Percentiles rank a stretch among this genome's conserved stretches.
Evolutionary conservation across 441 rosid species (phyloP).

Genomic region (Arabidopsis lyrata): DNA sequence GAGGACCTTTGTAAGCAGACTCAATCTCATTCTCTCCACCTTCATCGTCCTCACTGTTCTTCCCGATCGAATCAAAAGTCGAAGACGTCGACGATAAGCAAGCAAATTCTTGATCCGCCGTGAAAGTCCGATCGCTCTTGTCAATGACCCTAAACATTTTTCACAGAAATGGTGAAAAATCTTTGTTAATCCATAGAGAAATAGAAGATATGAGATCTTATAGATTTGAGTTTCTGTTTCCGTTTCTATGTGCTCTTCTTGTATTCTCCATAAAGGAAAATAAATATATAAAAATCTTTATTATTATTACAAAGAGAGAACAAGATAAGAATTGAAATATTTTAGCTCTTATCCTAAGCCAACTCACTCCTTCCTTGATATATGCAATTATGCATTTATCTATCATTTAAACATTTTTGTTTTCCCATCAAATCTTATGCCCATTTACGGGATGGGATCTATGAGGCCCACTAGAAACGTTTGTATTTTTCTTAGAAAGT

Average conservation of each 20-base stretch:
- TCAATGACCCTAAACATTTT: slow-evolving; percentile 40
- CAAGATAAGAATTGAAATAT: slow-evolving; percentile 13
- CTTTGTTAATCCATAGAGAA: background rate
- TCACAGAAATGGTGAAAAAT: background rate
- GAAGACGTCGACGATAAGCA: slow-evolving; percentile 43
- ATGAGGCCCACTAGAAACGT: background rate
- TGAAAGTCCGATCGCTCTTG: slow-evolving; percentile 23
- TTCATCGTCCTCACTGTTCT: slow-evolving; percentile 53
- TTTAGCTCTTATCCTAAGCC: slow-evolving; percentile 35
- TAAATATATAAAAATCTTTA: background rate
- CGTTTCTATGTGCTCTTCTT: slow-evolving; percentile 6
- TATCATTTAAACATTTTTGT: background rate
- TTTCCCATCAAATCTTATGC: background rate
- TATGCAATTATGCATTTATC: slow-evolving; percentile 11
- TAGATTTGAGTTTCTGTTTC: slow-evolving; percentile 7
- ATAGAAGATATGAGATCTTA: slow-evolving; percentile 1
- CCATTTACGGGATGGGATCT: background rate
- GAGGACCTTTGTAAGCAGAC: slow-evolving; percentile 59
- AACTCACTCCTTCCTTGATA: slow-evolving; percentile 20
- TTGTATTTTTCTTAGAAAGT: background rate
- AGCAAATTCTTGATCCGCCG: slow-evolving; percentile 6
- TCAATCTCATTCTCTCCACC: slow-evolving; percentile 63
- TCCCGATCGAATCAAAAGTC: slow-evolving; percentile 61
- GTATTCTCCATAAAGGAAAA: background rate
- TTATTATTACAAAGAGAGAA: slow-evolving; percentile 7